These are phyloP conservation scores for Fusarium foetens DNA, from an alignment of 2,329 filamentous ascomycete species.

Conservation along the genomic window DNA sequence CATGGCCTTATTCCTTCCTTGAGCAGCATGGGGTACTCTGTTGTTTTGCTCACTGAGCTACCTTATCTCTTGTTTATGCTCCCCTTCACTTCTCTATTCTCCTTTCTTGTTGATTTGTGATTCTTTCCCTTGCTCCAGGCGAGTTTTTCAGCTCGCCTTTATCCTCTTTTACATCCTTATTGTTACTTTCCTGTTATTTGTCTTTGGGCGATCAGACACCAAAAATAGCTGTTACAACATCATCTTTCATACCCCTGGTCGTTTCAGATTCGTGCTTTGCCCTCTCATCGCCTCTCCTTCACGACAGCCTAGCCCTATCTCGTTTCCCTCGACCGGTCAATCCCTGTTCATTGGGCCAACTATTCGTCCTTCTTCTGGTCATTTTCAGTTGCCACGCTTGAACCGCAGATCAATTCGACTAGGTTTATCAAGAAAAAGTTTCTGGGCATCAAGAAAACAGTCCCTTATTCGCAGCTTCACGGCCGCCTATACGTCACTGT, in stretches of 20 bases:
- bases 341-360: slow-evolving; percentile 19
- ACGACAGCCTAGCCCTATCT: slow-evolving; percentile 28
- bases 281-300: slow-evolving; percentile 17
- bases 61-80: background rate
- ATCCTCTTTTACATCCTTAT: slow-evolving; percentile 1
- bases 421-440: slow-evolving; percentile 36
- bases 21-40: background rate
- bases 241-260: slow-evolving; percentile 16
- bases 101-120: background rate
- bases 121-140: slow-evolving; percentile 7
- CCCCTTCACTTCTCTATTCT: background rate
- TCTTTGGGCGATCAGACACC: slow-evolving; percentile 13
- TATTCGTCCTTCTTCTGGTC: slow-evolving; percentile 13
- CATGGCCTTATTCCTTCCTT: slow-evolving; percentile 8
- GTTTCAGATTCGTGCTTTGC: slow-evolving; percentile 29
- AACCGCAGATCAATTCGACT: slow-evolving; percentile 31
- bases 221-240: slow-evolving; percentile 27
- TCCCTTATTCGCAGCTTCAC: slow-evolving; percentile 17
- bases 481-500: slow-evolving; percentile 31
- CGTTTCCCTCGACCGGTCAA: slow-evolving; percentile 17
- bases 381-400: slow-evolving; percentile 10
- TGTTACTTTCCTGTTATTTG: slow-evolving; percentile 11
- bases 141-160: slow-evolving; percentile 2
- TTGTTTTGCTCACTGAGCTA: background rate
- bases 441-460: slow-evolving; percentile 15